phyloP scores from a whole-genome alignment of 345 rosid genomes.

The Eucalyptus lansdowneana region DNA sequence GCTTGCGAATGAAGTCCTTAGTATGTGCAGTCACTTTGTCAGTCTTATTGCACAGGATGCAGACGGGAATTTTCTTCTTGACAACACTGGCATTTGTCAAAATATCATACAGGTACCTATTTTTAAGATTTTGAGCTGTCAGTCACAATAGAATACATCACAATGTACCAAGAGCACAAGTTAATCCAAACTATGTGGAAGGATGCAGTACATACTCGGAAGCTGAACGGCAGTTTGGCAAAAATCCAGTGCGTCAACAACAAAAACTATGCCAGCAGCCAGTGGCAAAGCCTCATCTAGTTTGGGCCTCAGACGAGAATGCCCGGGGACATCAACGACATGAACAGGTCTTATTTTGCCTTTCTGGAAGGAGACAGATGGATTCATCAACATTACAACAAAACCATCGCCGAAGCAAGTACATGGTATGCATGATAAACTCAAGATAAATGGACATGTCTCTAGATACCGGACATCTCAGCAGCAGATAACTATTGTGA shows the following conservation, averaged over 20 bases:
- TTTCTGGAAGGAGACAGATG: conserved; percentile 16
- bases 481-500: background rate
- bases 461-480: background rate
- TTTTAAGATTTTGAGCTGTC: background rate
- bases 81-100: conserved; percentile 69
- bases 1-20: conserved; percentile 84
- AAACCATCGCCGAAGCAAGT: background rate
- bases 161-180: background rate
- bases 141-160: background rate
- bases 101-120: conserved; percentile 81
- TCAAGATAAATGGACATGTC: background rate
- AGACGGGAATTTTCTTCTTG: conserved; percentile 64
- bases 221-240: conserved; percentile 60
- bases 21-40: conserved; percentile 96
- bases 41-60: conserved; percentile 82
- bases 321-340: conserved; percentile 96
- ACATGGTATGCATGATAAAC: background rate
- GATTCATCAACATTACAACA: background rate
- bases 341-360: conserved; percentile 70
- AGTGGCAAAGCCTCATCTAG: conserved; percentile 72
- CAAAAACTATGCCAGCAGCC: conserved; percentile 82
- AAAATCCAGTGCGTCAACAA: conserved; percentile 87
- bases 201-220: conserved; percentile 41
- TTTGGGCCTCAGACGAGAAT: conserved; percentile 75
- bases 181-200: background rate